Conservation (phyloP, 768 basidiomycete species). For the Kwoniella newhampshirensis region DNA sequence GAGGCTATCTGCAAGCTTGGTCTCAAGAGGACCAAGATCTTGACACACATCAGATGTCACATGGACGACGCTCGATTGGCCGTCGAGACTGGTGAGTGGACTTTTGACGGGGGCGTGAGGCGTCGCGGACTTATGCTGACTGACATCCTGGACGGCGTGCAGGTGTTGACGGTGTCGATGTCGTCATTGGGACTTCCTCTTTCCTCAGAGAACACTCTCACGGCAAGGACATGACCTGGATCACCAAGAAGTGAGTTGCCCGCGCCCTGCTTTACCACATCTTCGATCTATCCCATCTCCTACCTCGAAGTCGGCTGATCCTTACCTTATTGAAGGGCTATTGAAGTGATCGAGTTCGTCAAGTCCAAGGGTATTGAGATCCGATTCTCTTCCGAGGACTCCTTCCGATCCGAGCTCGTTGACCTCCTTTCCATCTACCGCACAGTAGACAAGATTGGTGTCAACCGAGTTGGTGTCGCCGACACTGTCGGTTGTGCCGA, state of each 20-base stretch:
- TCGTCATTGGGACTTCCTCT: conserved; percentile 97
- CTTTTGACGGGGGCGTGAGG: not conserved
- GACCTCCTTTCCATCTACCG: conserved; percentile 98
- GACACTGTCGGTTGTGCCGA: conserved; percentile 99
- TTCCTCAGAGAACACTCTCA: conserved; percentile 99
- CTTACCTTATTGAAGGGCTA: conserved; percentile 63
- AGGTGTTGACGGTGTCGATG: conserved; percentile 98
- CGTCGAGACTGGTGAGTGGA: conserved; percentile 81
- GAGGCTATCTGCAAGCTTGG: conserved; percentile 99
- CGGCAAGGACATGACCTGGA: conserved; percentile 99
- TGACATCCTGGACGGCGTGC: not conserved
- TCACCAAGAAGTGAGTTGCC: conserved; percentile 68
- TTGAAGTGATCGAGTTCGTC: conserved; percentile 98
- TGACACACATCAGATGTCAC: conserved; percentile 98
- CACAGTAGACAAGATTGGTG: conserved; percentile 98
- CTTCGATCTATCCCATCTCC: too few species aligned
- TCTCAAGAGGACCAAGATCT: conserved; percentile 72
- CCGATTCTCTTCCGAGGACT: conserved; percentile 98
- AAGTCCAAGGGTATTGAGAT: conserved; percentile 99
- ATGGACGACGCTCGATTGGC: conserved; percentile 99
- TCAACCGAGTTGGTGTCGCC: conserved; percentile 97
- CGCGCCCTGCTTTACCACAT: not conserved
- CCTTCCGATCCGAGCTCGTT: conserved; percentile 98
- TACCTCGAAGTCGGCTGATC: too few species aligned
- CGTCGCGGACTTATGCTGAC: not conserved